phyloP scores from a whole-genome alignment of 805 yeast species.

The Pachysolen tannophilus region DNA sequence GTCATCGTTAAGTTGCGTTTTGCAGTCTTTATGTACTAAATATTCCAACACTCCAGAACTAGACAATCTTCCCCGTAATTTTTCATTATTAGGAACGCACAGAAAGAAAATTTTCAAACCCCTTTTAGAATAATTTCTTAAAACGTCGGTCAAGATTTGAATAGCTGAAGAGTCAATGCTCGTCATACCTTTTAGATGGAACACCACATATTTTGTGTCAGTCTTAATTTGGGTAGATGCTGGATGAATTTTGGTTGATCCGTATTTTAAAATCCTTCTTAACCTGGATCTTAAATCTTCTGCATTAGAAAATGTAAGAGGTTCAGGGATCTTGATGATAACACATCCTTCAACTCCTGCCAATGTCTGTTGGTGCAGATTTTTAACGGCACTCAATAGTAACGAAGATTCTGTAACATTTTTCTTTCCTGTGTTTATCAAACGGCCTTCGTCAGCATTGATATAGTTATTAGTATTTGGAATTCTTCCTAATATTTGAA shows the following conservation, averaged over 20 bases:
- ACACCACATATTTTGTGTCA: slow-evolving; percentile 49
- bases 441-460: slow-evolving; percentile 20
- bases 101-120: slow-evolving; percentile 47
- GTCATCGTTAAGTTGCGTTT: background rate
- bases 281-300: slow-evolving; percentile 65
- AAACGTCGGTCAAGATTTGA: slow-evolving; percentile 57
- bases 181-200: slow-evolving; percentile 80
- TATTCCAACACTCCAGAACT: slow-evolving; percentile 8
- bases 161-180: slow-evolving; percentile 75
- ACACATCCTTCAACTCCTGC: slow-evolving; percentile 62
- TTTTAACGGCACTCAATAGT: background rate
- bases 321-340: slow-evolving; percentile 79
- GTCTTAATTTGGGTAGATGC: slow-evolving; percentile 49
- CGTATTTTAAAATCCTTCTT: slow-evolving; percentile 65
- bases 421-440: no score
- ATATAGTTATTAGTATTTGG: slow-evolving; percentile 28
- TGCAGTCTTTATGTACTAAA: background rate
- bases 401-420: background rate
- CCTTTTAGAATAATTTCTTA: slow-evolving; percentile 44
- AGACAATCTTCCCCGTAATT: slow-evolving; percentile 15
- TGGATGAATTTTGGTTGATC: slow-evolving; percentile 70
- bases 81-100: slow-evolving; percentile 17
- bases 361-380: slow-evolving; percentile 15
- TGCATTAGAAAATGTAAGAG: slow-evolving; percentile 80
- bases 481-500: slow-evolving; percentile 71